These are phyloP conservation scores for Plasmodium inui DNA, from an alignment of 169 alveolate genomes.

Conservation along the genomic window DNA sequence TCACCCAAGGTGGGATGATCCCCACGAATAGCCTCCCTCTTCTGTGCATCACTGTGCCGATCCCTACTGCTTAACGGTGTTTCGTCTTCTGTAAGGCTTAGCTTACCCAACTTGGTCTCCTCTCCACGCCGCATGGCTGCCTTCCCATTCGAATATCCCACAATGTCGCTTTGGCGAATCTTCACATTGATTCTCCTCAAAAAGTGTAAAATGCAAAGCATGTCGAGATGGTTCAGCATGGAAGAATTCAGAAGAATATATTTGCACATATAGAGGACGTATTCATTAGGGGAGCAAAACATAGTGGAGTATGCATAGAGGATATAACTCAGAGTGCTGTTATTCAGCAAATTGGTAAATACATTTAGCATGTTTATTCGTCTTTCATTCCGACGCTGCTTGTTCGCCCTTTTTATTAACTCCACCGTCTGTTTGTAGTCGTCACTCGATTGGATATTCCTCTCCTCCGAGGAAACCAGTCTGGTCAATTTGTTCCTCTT, in stretches of 20 bases:
- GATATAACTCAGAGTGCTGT: conserved; percentile 36
- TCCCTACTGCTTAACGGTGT: background rate
- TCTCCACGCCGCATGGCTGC: background rate
- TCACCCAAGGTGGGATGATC: background rate
- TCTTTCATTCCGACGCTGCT: background rate
- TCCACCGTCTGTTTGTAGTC: conserved; percentile 52
- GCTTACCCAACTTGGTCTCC: background rate
- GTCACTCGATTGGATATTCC: background rate
- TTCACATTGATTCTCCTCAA: conserved; percentile 13
- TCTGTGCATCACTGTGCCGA: background rate
- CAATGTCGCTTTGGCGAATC: background rate
- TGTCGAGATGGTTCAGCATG: conserved; percentile 27
- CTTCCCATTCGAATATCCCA: background rate
- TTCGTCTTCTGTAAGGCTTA: background rate
- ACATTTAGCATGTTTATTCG: conserved; percentile 49
- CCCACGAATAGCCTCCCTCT: background rate
- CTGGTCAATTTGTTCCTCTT: conserved; percentile 25
- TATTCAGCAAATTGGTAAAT: conserved; percentile 26
- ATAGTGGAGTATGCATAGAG: conserved; percentile 43
- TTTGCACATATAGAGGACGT: conserved; percentile 39
- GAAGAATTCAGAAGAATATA: conserved; percentile 29
- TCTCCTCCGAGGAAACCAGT: background rate
- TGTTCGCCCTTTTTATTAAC: conserved; percentile 2
- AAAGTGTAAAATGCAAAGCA: conserved; percentile 34
- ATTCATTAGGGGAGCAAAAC: conserved; percentile 16